phyloP scores from a whole-genome alignment of 1,284 basidiomycete genomes.

The Irpex rosettiformis region DNA sequence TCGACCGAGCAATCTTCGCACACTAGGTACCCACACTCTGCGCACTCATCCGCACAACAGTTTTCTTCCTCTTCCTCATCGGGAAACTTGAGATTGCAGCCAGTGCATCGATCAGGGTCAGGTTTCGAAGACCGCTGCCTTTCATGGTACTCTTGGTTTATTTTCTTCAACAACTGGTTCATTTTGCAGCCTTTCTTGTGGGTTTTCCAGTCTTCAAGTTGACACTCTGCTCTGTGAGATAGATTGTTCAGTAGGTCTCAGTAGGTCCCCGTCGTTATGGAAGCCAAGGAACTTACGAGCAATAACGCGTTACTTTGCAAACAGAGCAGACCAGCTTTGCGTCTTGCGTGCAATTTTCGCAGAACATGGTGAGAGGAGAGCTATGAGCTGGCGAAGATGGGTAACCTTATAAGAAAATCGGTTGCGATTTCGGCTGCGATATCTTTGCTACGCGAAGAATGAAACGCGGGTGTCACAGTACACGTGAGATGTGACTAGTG shows the following conservation, averaged over 20 bases:
- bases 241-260: background rate
- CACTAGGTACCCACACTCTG: slow-evolving; percentile 33
- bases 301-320: slow-evolving; percentile 21
- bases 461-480: background rate
- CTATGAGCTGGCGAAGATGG: background rate
- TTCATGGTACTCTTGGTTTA: slow-evolving; percentile 23
- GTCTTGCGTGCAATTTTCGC: slow-evolving; percentile 16
- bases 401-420: background rate
- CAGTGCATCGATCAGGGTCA: slow-evolving; percentile 32
- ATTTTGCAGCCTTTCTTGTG: slow-evolving; percentile 36
- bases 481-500: background rate
- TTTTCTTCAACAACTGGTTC: slow-evolving; percentile 27
- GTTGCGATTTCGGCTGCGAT: background rate
- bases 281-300: slow-evolving; percentile 18
- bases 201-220: slow-evolving; percentile 28
- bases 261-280: too few relatives aligned
- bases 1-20: slow-evolving; percentile 34
- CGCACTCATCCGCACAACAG: slow-evolving; percentile 22
- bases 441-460: background rate
- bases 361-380: slow-evolving; percentile 1
- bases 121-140: slow-evolving; percentile 24
- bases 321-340: slow-evolving; percentile 16
- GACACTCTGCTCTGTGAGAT: slow-evolving; percentile 21
- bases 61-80: slow-evolving; percentile 19
- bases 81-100: slow-evolving; percentile 29